Evolutionary conservation across 176 grass and related monocot genomes (phyloP).

Genomic region (Typha latifolia): DNA sequence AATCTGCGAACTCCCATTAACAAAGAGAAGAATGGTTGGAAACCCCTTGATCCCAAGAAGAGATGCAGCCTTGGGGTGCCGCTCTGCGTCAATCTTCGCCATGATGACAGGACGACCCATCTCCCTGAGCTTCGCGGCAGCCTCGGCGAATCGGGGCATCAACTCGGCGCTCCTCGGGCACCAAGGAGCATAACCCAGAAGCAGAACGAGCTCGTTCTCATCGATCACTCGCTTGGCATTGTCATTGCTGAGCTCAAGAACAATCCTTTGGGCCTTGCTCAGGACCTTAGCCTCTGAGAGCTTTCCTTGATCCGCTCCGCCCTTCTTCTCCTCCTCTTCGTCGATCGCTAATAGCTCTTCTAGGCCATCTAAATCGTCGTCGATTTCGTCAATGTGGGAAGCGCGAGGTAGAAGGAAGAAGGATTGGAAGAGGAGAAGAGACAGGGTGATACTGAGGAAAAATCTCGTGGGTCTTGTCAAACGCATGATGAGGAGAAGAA

Average conservation of each 20-base stretch:
- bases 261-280: constrained; percentile 68
- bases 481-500: constrained; percentile 10
- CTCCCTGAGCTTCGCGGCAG: constrained; percentile 57
- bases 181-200: constrained; percentile 89
- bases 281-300: constrained; percentile 42
- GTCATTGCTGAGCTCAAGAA: constrained; percentile 77
- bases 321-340: constrained; percentile 42
- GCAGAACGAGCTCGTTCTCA: constrained; percentile 54
- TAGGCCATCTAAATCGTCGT: constrained; percentile 61
- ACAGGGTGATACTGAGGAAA: constrained; percentile 28
- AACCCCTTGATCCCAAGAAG: constrained; percentile 67
- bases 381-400: constrained; percentile 27
- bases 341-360: constrained; percentile 75
- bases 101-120: constrained; percentile 64
- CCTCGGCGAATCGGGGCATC: constrained; percentile 93
- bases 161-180: constrained; percentile 77
- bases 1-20: constrained; percentile 52
- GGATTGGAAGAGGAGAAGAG: constrained; percentile 13
- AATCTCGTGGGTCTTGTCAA: not conserved
- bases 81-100: constrained; percentile 88
- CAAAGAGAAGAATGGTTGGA: constrained; percentile 76
- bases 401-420: constrained; percentile 17
- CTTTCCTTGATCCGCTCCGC: constrained; percentile 1
- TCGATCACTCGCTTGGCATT: constrained; percentile 52
- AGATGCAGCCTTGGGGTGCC: constrained; percentile 64